These are phyloP conservation scores for Salvia miltiorrhiza DNA, from an alignment of 257 asterid genomes.

Conservation along the genomic window DNA sequence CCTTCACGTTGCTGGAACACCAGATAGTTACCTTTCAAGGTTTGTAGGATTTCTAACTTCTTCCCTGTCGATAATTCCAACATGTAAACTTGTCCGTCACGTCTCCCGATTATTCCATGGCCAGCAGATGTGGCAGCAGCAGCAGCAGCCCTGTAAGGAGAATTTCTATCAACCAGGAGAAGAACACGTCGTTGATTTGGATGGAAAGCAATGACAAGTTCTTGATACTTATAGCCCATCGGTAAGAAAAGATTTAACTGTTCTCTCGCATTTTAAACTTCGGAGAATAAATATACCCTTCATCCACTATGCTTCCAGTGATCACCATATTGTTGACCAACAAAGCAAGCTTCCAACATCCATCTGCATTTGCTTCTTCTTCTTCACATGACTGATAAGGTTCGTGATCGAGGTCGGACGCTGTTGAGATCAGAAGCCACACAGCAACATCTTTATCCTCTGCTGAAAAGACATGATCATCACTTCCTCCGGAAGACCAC, in stretches of 20 bases:
- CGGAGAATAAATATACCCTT: slow-evolving; percentile 43
- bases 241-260: background rate
- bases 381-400: slow-evolving; percentile 32
- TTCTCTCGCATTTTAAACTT: background rate
- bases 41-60: slow-evolving; percentile 56
- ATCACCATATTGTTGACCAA: slow-evolving; percentile 61
- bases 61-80: slow-evolving; percentile 89
- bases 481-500: slow-evolving; percentile 36
- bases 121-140: slow-evolving; percentile 57
- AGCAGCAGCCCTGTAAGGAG: slow-evolving; percentile 45
- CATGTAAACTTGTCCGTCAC: slow-evolving; percentile 64
- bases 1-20: background rate
- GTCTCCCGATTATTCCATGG: slow-evolving; percentile 79
- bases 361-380: slow-evolving; percentile 25
- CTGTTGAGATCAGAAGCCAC: slow-evolving; percentile 77
- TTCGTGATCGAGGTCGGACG: slow-evolving; percentile 37
- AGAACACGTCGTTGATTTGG: background rate
- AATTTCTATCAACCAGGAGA: slow-evolving; percentile 1
- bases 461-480: slow-evolving; percentile 27
- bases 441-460: slow-evolving; percentile 56
- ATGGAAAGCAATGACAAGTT: background rate
- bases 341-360: slow-evolving; percentile 80
- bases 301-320: slow-evolving; percentile 58
- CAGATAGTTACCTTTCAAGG: slow-evolving; percentile 53
- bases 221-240: background rate